A percentile compares a stretch with the other conserved stretches of the same genome.
phyloP scores from a whole-genome alignment of 2,329 filamentous ascomycete genomes.

The Huntiella bhutanensis region DNA sequence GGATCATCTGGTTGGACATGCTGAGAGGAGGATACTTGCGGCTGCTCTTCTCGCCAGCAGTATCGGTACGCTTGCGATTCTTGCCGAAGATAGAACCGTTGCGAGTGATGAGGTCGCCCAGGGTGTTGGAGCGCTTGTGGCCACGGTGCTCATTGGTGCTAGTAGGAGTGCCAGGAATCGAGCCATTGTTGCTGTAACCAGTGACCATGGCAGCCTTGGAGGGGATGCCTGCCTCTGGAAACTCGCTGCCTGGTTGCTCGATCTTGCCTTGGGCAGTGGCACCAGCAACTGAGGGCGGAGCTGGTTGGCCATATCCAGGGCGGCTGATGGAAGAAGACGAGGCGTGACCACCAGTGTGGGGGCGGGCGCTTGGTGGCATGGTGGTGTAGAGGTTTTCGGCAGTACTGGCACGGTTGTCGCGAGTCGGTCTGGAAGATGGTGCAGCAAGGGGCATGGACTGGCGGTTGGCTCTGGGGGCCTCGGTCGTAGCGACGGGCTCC shows the following conservation, averaged over 20 bases:
- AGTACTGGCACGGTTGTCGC: slow-evolving; percentile 21
- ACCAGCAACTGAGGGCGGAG: slow-evolving; percentile 67
- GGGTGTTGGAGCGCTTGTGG: slow-evolving; percentile 56
- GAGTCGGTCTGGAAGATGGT: slow-evolving; percentile 15
- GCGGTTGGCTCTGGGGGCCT: slow-evolving; percentile 15
- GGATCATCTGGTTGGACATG: slow-evolving; percentile 43
- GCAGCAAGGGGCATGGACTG: slow-evolving; percentile 2
- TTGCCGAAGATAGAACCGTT: slow-evolving; percentile 59
- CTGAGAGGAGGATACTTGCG: slow-evolving; percentile 77
- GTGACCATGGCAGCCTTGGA: slow-evolving; percentile 39
- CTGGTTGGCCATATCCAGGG: slow-evolving; percentile 66
- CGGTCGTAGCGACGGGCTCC: slow-evolving; percentile 24
- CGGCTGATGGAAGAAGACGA: slow-evolving; percentile 35
- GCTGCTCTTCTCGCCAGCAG: slow-evolving; percentile 25
- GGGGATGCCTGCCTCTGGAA: slow-evolving; percentile 20
- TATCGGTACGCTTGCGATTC: slow-evolving; percentile 31
- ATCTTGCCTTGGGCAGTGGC: slow-evolving; percentile 82
- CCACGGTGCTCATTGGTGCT: slow-evolving; percentile 24
- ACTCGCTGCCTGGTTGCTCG: slow-evolving; percentile 51
- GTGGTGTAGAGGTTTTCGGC: slow-evolving; percentile 30
- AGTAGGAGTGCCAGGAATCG: slow-evolving; percentile 18
- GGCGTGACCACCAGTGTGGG: slow-evolving; percentile 63
- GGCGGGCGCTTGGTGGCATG: slow-evolving; percentile 24
- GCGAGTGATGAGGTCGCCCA: slow-evolving; percentile 66
- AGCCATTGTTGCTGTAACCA: slow-evolving; percentile 37